These are phyloP conservation scores for Mortierella sp. DNA, from an alignment of 371 early-diverging fungal species.

Conservation along the genomic window DNA sequence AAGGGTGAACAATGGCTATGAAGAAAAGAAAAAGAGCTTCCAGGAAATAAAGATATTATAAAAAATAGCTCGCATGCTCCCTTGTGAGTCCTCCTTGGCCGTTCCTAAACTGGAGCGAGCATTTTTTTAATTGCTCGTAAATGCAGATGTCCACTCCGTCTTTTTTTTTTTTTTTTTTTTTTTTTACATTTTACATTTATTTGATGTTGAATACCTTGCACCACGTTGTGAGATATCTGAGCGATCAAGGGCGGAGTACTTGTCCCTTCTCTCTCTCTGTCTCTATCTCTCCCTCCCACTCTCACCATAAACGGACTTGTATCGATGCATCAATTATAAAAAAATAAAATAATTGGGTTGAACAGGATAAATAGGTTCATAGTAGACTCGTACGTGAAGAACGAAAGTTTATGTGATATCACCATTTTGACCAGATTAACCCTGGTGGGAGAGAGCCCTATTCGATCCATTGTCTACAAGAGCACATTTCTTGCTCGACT, in stretches of 20 bases:
- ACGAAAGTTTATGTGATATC: neutral
- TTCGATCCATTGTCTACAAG: constrained; percentile 2
- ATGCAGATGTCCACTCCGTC: neutral
- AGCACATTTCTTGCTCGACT: neutral
- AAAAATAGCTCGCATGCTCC: neutral
- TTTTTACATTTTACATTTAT: neutral
- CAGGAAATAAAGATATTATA: neutral
- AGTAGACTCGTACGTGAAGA: too few relatives aligned
- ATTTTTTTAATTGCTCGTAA: neutral
- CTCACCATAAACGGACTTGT: too few relatives aligned
- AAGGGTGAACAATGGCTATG: neutral
- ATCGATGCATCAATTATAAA: too few relatives aligned
- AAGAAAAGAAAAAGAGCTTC: neutral
- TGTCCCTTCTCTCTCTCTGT: neutral
- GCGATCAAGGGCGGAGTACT: neutral
- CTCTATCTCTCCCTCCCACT: too few relatives aligned
- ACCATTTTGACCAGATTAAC: neutral
- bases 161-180: neutral
- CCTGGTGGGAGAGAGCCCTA: constrained; percentile 8
- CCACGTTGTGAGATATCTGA: neutral
- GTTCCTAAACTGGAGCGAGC: neutral
- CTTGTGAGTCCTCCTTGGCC: neutral
- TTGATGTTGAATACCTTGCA: neutral
- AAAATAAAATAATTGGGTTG: too few relatives aligned
- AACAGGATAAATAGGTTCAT: too few relatives aligned